phyloP scores from a whole-genome alignment of 148 eudicot species.

The Silene conica region DNA sequence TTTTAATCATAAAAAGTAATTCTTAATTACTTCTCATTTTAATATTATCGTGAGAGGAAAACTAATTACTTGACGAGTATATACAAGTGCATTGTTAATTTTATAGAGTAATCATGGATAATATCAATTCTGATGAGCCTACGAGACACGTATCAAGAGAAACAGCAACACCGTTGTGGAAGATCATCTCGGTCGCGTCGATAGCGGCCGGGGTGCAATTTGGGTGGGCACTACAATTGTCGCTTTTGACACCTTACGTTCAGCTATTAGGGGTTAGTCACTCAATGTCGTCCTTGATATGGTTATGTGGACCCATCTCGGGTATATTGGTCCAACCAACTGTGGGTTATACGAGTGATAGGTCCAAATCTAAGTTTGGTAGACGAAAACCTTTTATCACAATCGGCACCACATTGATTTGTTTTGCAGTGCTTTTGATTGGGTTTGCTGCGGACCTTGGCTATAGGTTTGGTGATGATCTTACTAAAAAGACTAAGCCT shows the following conservation, averaged over 20 bases:
- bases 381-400: conserved; percentile 78
- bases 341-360: conserved; percentile 68
- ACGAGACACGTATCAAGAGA: conserved; percentile 10
- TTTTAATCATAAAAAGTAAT: too few relatives aligned
- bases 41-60: too few relatives aligned
- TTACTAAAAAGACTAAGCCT: conserved; percentile 37
- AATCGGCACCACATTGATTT: conserved; percentile 43
- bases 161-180: conserved; percentile 23
- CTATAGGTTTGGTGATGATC: conserved; percentile 41
- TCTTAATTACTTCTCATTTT: too few relatives aligned
- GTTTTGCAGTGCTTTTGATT: conserved; percentile 51
- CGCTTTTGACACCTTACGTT: conserved; percentile 65
- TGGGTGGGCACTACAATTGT: conserved; percentile 87
- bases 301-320: conserved; percentile 90
- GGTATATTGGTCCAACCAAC: conserved; percentile 76
- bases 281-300: conserved; percentile 57
- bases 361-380: conserved; percentile 44
- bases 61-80: background rate
- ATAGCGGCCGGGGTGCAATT: conserved; percentile 80
- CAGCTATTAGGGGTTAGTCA: conserved; percentile 67
- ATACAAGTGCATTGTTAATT: background rate
- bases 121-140: conserved; percentile 25
- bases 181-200: conserved; percentile 43
- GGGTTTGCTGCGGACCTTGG: conserved; percentile 83
- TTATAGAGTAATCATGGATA: background rate